Evolutionary conservation across 805 yeast genomes (phyloP).

Genomic region (Saturnispora ahearnii): DNA sequence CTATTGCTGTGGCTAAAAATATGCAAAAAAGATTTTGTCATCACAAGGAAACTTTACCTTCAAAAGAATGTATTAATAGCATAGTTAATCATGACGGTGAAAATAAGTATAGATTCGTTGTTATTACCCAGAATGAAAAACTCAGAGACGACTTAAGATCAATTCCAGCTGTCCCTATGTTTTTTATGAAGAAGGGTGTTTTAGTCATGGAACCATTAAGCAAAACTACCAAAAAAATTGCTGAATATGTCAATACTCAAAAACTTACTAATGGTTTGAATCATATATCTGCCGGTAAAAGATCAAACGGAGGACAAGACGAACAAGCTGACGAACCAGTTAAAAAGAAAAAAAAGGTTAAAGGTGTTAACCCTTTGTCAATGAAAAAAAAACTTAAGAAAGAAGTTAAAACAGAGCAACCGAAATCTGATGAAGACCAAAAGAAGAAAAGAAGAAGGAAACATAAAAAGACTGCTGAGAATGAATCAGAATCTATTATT

Average conservation of each 20-base stretch:
- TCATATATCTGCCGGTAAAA: conserved; percentile 42
- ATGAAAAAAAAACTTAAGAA: conserved; percentile 58
- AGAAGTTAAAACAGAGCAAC: neutral
- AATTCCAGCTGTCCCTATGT: conserved; percentile 83
- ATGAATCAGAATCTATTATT: neutral
- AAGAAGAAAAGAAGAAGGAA: conserved; percentile 5
- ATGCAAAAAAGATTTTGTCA: conserved; percentile 88
- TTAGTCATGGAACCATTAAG: conserved; percentile 95
- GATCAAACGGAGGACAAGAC: conserved; percentile 19
- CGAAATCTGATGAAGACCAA: neutral
- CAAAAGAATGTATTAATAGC: conserved; percentile 66
- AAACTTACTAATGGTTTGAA: conserved; percentile 78
- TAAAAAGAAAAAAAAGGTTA: conserved; percentile 35
- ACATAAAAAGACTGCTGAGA: neutral
- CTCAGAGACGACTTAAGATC: conserved; percentile 61
- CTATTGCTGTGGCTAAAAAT: conserved; percentile 76
- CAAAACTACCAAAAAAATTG: conserved; percentile 48
- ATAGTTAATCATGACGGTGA: conserved; percentile 62
- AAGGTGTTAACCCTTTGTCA: conserved; percentile 86
- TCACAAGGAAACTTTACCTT: conserved; percentile 47
- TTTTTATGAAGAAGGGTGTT: conserved; percentile 83
- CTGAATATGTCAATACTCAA: conserved; percentile 44
- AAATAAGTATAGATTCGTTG: conserved; percentile 85
- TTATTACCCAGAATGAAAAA: conserved; percentile 72
- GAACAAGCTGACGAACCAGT: conserved; percentile 15